Percentiles rank a stretch among this genome's conserved stretches.
These are phyloP conservation scores for Draba incana DNA, from an alignment of 345 rosid species.

Conservation along the genomic window DNA sequence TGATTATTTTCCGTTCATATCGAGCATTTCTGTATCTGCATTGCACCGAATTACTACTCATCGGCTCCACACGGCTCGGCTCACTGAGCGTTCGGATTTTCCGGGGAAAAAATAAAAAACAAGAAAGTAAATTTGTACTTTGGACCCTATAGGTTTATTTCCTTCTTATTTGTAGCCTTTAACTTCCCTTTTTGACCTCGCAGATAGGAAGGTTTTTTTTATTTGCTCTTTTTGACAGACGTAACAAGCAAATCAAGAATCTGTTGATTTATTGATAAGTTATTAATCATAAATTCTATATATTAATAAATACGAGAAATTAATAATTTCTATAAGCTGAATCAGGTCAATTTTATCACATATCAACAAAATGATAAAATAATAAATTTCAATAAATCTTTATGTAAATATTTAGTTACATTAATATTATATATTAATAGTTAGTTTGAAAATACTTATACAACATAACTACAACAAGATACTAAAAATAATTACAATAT, in stretches of 20 bases:
- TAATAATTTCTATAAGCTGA: too few species aligned
- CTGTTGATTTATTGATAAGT: not conserved
- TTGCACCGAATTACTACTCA: not conserved
- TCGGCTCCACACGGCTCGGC: constrained; percentile 38
- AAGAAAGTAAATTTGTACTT: not conserved
- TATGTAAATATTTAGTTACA: too few species aligned
- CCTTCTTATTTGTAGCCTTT: constrained; percentile 20
- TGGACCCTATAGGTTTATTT: constrained; percentile 13
- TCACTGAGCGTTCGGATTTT: constrained; percentile 8
- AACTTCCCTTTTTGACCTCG: constrained; percentile 34
- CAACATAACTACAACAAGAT: too few species aligned
- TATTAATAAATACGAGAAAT: too few species aligned
- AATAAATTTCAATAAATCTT: too few species aligned
- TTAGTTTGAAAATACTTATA: too few species aligned
- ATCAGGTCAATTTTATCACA: too few species aligned
- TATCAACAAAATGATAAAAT: too few species aligned
- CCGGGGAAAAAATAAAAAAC: not conserved
- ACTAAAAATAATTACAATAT: too few species aligned
- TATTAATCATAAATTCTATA: too few species aligned
- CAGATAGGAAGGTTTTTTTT: constrained; percentile 16
- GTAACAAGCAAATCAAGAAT: constrained; percentile 42
- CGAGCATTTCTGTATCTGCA: not conserved
- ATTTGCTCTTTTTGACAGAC: constrained; percentile 30
- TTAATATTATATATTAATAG: too few species aligned
- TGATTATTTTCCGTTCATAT: constrained; percentile 16